These are phyloP conservation scores for Grosmannia serpens DNA, from an alignment of 2,329 filamentous ascomycete species.

Conservation along the genomic window DNA sequence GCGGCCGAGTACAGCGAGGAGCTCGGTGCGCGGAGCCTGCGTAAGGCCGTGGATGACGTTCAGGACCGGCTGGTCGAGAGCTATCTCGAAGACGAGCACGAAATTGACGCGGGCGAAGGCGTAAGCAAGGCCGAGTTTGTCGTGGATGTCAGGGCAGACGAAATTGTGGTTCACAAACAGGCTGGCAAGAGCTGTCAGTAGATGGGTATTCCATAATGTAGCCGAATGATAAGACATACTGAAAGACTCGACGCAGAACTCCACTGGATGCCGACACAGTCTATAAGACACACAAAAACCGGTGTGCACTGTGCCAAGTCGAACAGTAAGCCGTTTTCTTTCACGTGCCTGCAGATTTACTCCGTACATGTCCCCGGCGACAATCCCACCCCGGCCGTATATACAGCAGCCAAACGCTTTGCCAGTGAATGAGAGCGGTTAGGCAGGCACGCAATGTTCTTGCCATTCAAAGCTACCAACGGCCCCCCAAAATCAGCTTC, in stretches of 20 bases:
- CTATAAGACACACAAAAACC: too few relatives aligned
- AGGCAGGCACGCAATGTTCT: neutral
- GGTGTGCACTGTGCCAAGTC: too few relatives aligned
- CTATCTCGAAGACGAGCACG: neutral
- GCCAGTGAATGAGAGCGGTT: neutral
- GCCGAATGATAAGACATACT: too few relatives aligned
- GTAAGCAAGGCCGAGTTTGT: neutral
- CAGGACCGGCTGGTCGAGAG: constrained; percentile 3
- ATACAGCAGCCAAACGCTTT: neutral
- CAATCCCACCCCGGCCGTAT: too few relatives aligned
- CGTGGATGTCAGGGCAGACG: neutral
- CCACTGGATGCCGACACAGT: too few relatives aligned
- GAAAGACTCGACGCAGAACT: too few relatives aligned
- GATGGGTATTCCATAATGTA: too few relatives aligned
- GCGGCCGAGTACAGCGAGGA: constrained; percentile 5
- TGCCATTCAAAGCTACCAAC: too few relatives aligned
- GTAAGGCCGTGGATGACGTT: constrained; percentile 3
- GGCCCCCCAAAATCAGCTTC: too few relatives aligned
- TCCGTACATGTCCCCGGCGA: too few relatives aligned
- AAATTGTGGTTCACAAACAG: neutral
- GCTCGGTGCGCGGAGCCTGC: constrained; percentile 7
- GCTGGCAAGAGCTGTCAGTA: too few relatives aligned
- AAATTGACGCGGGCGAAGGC: neutral
- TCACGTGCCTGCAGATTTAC: too few relatives aligned
- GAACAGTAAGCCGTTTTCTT: neutral